These are phyloP conservation scores for Schizonepeta tenuifolia DNA, from an alignment of 257 asterid genomes.

Conservation along the genomic window DNA sequence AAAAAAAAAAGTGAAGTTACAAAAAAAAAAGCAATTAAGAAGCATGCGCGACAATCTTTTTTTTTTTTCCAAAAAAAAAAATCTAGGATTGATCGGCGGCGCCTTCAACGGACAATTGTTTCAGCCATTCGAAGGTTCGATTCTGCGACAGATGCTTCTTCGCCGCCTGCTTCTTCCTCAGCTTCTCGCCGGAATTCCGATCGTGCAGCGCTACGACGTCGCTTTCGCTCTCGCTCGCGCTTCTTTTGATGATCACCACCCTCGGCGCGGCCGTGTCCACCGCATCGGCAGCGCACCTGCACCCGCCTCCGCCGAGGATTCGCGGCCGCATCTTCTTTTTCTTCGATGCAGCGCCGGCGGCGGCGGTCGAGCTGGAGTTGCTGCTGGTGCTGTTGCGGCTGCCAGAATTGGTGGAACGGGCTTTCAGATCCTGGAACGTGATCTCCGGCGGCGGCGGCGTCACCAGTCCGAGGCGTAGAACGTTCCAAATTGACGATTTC, in stretches of 20 bases:
- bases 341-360: slow-evolving; percentile 19
- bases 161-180: slow-evolving; percentile 21
- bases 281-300: slow-evolving; percentile 62
- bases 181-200: neutral
- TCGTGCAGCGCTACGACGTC: slow-evolving; percentile 27
- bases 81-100: slow-evolving; percentile 44
- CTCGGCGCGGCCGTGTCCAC: slow-evolving; percentile 52
- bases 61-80: neutral
- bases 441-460: slow-evolving; percentile 69
- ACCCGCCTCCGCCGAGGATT: slow-evolving; percentile 52
- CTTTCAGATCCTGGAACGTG: slow-evolving; percentile 57
- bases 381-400: slow-evolving; percentile 61
- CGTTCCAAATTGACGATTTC: slow-evolving; percentile 41
- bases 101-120: slow-evolving; percentile 78
- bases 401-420: slow-evolving; percentile 37
- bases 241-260: slow-evolving; percentile 38
- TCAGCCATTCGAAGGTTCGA: slow-evolving; percentile 93
- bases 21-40: slow-evolving; percentile 23
- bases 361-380: slow-evolving; percentile 29
- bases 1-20: slow-evolving; percentile 21
- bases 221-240: slow-evolving; percentile 38
- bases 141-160: slow-evolving; percentile 63
- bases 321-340: slow-evolving; percentile 43
- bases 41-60: slow-evolving; percentile 40
- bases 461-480: slow-evolving; percentile 69